Evolutionary conservation across 345 rosid species (phyloP).

Genomic region (Excoecaria cochinchinensis): DNA sequence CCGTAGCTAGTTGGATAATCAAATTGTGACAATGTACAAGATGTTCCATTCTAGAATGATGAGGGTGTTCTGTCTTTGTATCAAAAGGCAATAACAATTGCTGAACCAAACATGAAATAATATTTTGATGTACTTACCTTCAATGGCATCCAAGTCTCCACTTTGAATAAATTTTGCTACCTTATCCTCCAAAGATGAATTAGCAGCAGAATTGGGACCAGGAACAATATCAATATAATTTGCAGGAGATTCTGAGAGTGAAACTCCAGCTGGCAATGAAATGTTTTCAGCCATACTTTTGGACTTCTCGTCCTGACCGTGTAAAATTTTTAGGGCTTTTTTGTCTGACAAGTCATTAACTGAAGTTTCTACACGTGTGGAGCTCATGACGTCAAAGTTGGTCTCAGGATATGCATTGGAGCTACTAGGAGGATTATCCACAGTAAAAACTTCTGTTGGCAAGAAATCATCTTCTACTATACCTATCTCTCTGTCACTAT

Average conservation of each 20-base stretch:
- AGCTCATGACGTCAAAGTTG: constrained; percentile 15
- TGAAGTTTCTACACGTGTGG: constrained; percentile 27
- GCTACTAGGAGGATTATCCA: constrained; percentile 17
- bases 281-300: constrained; percentile 22
- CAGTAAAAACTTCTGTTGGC: constrained; percentile 14
- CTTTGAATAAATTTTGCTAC: constrained; percentile 59
- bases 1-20: background rate
- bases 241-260: constrained; percentile 2
- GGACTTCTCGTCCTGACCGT: constrained; percentile 30
- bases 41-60: background rate
- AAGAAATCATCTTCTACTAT: constrained; percentile 23
- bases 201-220: constrained; percentile 25
- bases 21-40: background rate
- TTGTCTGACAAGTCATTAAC: constrained; percentile 18
- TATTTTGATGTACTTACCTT: constrained; percentile 39
- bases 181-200: constrained; percentile 52
- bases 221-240: constrained; percentile 4
- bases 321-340: constrained; percentile 10
- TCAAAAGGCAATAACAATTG: background rate
- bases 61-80: background rate
- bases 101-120: background rate
- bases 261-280: constrained; percentile 7
- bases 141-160: constrained; percentile 64
- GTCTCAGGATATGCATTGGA: constrained; percentile 26
- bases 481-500: constrained; percentile 30